Evolutionary conservation across 129 eudicot species (phyloP), one percentile per base, ranked within the genome.

Genomic region (Chrysanthemum makinoi): DNA sequence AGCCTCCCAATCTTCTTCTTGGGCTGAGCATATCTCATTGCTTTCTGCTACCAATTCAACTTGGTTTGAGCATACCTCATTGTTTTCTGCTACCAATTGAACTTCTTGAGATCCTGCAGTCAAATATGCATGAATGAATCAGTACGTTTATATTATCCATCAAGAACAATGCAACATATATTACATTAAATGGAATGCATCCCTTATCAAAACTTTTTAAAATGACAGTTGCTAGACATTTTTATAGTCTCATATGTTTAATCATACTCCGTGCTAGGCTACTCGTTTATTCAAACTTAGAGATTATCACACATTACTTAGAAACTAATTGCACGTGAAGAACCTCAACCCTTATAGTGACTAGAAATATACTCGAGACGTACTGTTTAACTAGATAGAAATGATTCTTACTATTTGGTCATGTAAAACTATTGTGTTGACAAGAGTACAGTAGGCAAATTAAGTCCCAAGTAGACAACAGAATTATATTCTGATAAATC

Each of bases 81-180:
- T 55, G 77, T 71, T 76, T 77, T 86, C 88, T 65, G 62, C 51
- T 20, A 55, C 50, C 6, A 57, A 65, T 26, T 86, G 94, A 69
- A 79, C 79, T 83, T 92, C 96, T 65, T 84, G 86, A 72, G 96
- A 89, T 71, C 96, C 98, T 92, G 83, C 72, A 58, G 68, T 72
- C 13, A 35, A 75, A 69, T 48, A 71, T 3, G 10, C 24, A 56
- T 18, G 2, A n/a, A 4, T 1, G 14, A n/a, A n/a, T 61, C 1
- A 60, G 61, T n/a, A n/a, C n/a, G n/a, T 10, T 15, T 14, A 1
- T 20, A 13, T 17, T 11, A 18, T 20, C 66, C 39, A 15, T 10
- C n/a, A 28, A 52, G 59, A 48, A 19, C 19, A 65, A 48, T 19
- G 39, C 53, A 65, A 44, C 5, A 15, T 20, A 62, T 13, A 30